Conservation (phyloP, 129 eudicot species). For the Lonicera japonica region DNA sequence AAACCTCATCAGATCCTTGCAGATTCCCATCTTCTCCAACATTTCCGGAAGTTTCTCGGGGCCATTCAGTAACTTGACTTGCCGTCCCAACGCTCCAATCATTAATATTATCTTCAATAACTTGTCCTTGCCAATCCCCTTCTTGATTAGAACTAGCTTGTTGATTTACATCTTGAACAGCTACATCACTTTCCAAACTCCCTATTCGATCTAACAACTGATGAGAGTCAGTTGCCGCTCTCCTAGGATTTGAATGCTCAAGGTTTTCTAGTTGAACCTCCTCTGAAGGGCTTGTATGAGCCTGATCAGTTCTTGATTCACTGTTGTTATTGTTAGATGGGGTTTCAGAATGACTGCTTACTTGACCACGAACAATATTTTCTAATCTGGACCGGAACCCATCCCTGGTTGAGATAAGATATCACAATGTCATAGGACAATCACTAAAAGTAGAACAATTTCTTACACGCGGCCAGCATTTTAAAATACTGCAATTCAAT, state of each 20-base stretch:
- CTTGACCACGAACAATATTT: conserved; percentile 69
- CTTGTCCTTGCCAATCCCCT: conserved; percentile 42
- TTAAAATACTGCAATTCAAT: too few relatives aligned
- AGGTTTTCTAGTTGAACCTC: conserved; percentile 51
- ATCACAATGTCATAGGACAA: background rate
- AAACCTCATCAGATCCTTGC: conserved; percentile 44
- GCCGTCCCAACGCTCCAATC: conserved; percentile 50
- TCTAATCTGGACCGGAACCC: conserved; percentile 86
- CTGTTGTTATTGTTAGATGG: conserved; percentile 17
- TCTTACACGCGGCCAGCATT: too few relatives aligned
- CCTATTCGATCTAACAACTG: conserved; percentile 37
- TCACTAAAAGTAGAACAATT: too few relatives aligned
- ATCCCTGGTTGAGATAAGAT: conserved; percentile 51
- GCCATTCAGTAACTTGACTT: too few relatives aligned
- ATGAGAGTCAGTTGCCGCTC: conserved; percentile 33
- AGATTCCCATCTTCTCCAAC: conserved; percentile 36
- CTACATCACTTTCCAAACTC: conserved; percentile 28
- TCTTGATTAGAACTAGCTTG: conserved; percentile 50
- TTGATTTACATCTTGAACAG: conserved; percentile 34
- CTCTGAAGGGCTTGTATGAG: conserved; percentile 33
- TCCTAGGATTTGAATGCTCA: conserved; percentile 34
- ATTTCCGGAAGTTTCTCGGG: conserved; percentile 21
- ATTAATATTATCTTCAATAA: conserved; percentile 27
- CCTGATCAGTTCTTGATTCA: conserved; percentile 36
- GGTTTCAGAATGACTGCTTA: conserved; percentile 53